These are phyloP conservation scores for Keithomyces neogunnii DNA, from an alignment of 2,329 filamentous ascomycete species.

Conservation along the genomic window DNA sequence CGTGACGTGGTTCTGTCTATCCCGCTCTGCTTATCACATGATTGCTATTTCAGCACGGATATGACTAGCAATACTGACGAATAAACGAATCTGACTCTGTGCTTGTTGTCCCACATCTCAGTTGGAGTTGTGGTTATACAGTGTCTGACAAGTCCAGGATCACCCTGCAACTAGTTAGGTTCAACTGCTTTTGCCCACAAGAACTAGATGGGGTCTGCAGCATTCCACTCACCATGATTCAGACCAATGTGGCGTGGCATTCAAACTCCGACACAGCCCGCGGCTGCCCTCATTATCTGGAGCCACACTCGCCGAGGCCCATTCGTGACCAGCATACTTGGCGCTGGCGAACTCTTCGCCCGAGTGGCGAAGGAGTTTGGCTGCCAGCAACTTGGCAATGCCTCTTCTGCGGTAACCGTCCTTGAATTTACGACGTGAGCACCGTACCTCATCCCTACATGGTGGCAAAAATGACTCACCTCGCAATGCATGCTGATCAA, in stretches of 20 bases:
- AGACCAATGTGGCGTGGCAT: slow-evolving; percentile 46
- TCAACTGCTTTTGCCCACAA: neutral
- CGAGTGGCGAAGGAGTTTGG: slow-evolving; percentile 47
- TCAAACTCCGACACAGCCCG: slow-evolving; percentile 52
- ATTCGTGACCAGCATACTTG: slow-evolving; percentile 38
- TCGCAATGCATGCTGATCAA: slow-evolving; percentile 54
- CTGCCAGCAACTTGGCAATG: slow-evolving; percentile 52
- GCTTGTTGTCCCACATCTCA: too few relatives aligned
- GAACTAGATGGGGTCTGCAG: neutral
- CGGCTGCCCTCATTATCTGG: slow-evolving; percentile 52
- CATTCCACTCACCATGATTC: slow-evolving; percentile 47
- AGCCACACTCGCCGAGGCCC: slow-evolving; percentile 56
- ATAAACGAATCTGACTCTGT: too few relatives aligned
- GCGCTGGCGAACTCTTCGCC: slow-evolving; percentile 14
- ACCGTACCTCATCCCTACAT: too few relatives aligned
- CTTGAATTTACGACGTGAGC: slow-evolving; percentile 14
- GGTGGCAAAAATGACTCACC: slow-evolving; percentile 14
- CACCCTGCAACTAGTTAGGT: too few relatives aligned
- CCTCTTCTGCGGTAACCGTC: slow-evolving; percentile 51
- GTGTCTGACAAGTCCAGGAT: too few relatives aligned
- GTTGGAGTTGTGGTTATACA: too few relatives aligned
- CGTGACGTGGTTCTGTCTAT: too few relatives aligned
- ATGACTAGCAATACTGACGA: too few relatives aligned
- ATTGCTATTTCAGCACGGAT: too few relatives aligned
- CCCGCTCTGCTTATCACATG: too few relatives aligned